Evolutionary conservation across 441 rosid species (phyloP).

Genomic region (Syzygium malaccense): DNA sequence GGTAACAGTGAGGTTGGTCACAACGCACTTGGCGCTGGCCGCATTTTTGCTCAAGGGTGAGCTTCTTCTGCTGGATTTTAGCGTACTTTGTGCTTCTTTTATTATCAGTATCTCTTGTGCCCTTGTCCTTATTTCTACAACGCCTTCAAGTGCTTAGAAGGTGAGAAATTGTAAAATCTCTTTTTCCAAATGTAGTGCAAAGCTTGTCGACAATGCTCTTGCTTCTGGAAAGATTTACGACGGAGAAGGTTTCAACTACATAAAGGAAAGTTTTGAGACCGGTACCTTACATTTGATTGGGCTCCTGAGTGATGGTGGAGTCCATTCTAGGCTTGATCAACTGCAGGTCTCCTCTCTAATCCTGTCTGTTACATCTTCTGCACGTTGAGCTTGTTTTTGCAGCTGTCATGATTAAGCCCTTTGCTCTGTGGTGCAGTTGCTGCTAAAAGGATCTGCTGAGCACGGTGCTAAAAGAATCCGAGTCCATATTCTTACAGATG

Average conservation of each 20-base stretch:
- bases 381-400: background rate
- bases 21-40: conserved; percentile 96
- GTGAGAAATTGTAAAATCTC: background rate
- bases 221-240: conserved; percentile 82
- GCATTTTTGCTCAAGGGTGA: conserved; percentile 90
- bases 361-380: background rate
- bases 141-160: background rate
- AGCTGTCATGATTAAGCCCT: background rate
- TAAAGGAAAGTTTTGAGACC: conserved; percentile 44
- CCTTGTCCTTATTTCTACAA: background rate
- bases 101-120: background rate
- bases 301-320: conserved; percentile 91
- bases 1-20: conserved; percentile 99
- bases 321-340: conserved; percentile 94
- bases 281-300: conserved; percentile 89
- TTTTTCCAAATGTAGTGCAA: conserved; percentile 48
- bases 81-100: background rate
- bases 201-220: conserved; percentile 89
- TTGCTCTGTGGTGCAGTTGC: conserved; percentile 32
- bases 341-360: conserved; percentile 41
- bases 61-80: background rate
- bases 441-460: conserved; percentile 75
- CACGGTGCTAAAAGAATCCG: conserved; percentile 90
- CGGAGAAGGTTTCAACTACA: conserved; percentile 79
- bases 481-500: conserved; percentile 92